phyloP scores from a whole-genome alignment of 2,329 filamentous ascomycete species.

The Pseudogymnoascus sp. region DNA sequence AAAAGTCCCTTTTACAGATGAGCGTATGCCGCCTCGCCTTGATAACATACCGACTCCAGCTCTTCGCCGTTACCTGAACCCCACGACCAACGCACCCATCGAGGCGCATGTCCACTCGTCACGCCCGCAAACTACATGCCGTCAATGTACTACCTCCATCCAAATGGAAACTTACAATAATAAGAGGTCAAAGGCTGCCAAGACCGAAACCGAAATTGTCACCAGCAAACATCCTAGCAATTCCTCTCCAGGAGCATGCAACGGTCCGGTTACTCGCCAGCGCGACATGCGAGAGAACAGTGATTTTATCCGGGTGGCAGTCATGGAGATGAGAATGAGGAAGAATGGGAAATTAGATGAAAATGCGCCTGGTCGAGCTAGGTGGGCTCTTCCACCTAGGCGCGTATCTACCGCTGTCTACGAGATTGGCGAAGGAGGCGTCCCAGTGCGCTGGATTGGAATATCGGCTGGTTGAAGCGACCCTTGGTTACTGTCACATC shows the following conservation, averaged over 20 bases:
- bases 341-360: constrained; percentile 57
- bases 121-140: constrained; percentile 27
- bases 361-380: constrained; percentile 56
- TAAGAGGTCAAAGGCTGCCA: constrained; percentile 30
- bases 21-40: constrained; percentile 53
- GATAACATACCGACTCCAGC: constrained; percentile 58
- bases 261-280: constrained; percentile 44
- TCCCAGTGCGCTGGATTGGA: constrained; percentile 51
- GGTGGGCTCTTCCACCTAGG: constrained; percentile 59
- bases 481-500: not conserved
- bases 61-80: constrained; percentile 59
- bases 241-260: constrained; percentile 22
- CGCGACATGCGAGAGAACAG: constrained; percentile 62
- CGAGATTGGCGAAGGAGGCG: constrained; percentile 47
- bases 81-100: constrained; percentile 43
- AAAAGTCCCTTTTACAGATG: constrained; percentile 57
- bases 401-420: constrained; percentile 46
- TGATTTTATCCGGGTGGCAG: constrained; percentile 61
- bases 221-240: constrained; percentile 24
- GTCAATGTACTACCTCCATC: constrained; percentile 55
- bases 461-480: constrained; percentile 19
- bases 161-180: constrained; percentile 66
- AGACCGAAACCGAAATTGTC: constrained; percentile 30
- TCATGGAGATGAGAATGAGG: constrained; percentile 66
- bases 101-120: constrained; percentile 31